These are phyloP conservation scores for Silybum marianum DNA, from an alignment of 129 eudicot genomes.

Conservation along the genomic window DNA sequence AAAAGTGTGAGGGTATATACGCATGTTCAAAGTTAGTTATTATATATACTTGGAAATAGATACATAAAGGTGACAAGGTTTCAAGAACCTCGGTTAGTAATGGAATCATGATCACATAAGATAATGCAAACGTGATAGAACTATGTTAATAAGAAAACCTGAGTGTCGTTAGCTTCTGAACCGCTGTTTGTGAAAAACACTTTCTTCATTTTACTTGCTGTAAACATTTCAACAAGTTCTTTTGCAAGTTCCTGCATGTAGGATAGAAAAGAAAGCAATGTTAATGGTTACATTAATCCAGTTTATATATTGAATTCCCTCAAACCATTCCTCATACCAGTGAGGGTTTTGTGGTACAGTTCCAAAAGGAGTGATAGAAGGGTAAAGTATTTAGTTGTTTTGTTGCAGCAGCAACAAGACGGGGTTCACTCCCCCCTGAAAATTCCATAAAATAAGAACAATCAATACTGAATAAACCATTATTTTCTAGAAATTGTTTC, in stretches of 20 bases:
- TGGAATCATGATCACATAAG: not conserved
- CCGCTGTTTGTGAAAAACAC: slow-evolving; percentile 74
- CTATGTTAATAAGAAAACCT: slow-evolving; percentile 45
- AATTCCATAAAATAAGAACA: not conserved
- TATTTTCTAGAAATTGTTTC: not conserved
- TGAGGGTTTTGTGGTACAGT: slow-evolving; percentile 83
- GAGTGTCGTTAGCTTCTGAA: slow-evolving; percentile 91
- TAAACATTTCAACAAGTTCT: slow-evolving; percentile 41
- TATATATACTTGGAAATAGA: not conserved
- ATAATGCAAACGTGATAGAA: not conserved
- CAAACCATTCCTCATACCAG: slow-evolving; percentile 44
- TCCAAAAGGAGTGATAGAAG: slow-evolving; percentile 94
- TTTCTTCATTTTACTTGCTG: too few species aligned
- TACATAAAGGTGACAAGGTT: not conserved
- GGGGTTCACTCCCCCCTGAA: slow-evolving; percentile 88
- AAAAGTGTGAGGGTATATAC: too few species aligned
- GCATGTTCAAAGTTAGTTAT: not conserved
- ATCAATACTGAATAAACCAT: not conserved
- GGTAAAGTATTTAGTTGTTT: slow-evolving; percentile 81
- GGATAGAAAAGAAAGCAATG: not conserved
- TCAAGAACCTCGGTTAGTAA: not conserved
- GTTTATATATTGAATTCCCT: not conserved
- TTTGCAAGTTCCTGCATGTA: slow-evolving; percentile 76
- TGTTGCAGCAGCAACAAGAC: slow-evolving; percentile 78
- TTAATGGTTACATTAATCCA: not conserved